Evolutionary conservation across 23 red algal genomes (phyloP).

Genomic region (Cyanidium caldarium): DNA sequence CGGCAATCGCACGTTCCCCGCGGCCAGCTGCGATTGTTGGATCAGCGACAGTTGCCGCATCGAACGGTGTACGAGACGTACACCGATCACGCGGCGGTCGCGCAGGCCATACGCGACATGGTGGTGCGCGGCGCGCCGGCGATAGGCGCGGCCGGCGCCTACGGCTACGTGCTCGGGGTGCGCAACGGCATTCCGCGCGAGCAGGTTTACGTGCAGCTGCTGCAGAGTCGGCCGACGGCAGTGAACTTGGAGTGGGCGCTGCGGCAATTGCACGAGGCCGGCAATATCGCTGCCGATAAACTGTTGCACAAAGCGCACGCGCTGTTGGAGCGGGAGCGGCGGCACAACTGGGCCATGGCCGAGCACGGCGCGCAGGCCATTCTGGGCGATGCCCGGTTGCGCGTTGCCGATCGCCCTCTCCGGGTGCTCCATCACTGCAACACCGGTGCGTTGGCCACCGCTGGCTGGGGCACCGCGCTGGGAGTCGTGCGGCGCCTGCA

Average conservation of each 20-base stretch:
- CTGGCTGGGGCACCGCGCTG: constrained; percentile 32
- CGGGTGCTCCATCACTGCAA: constrained; percentile 40
- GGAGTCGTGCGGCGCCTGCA: constrained; percentile 14
- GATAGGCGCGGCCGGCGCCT: constrained; percentile 36
- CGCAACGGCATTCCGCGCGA: not conserved
- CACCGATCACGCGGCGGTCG: not conserved
- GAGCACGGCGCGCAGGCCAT: constrained; percentile 4
- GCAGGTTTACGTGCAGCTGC: constrained; percentile 7
- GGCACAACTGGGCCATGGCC: constrained; percentile 9
- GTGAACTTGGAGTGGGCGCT: constrained; percentile 40
- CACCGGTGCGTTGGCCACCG: constrained; percentile 32
- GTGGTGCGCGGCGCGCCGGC: constrained; percentile 43
- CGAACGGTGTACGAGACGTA: not conserved
- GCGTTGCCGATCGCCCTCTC: too few species aligned
- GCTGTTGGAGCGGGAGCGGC: constrained; percentile 10
- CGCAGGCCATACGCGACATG: constrained; percentile 27
- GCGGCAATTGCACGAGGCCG: not conserved
- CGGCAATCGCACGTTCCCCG: too few species aligned
- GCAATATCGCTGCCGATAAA: not conserved
- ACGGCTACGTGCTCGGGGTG: constrained; percentile 11
- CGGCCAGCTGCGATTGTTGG: constrained; percentile 11
- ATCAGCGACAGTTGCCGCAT: constrained; percentile 26
- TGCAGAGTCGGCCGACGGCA: constrained; percentile 20
- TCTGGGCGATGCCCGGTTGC: not conserved
- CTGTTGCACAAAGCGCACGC: constrained; percentile 1